These are phyloP conservation scores for Globisporangium canariense DNA, from an alignment of 352 stramenopile species.

Conservation along the genomic window DNA sequence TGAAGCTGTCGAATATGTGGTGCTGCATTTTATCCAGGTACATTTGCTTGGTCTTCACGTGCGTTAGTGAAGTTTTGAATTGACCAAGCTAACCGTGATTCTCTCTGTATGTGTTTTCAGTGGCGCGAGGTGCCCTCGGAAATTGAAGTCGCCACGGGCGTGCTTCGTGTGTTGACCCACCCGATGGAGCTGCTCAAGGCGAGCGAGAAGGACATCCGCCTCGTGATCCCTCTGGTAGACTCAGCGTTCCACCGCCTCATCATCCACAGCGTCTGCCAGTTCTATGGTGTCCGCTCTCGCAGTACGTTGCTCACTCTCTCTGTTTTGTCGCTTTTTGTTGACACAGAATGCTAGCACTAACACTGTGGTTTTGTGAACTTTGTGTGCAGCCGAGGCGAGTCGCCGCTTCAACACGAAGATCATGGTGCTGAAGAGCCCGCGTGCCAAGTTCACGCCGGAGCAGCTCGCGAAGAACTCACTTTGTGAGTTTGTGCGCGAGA, in stretches of 20 bases:
- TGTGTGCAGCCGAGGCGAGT: constrained; percentile 55
- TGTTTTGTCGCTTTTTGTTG: neutral
- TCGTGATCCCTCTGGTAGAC: constrained; percentile 74
- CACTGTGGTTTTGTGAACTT: neutral
- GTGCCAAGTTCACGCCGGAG: constrained; percentile 42
- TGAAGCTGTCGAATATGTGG: constrained; percentile 71
- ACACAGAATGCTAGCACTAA: neutral
- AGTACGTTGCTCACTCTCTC: constrained; percentile 44
- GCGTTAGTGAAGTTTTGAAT: neutral
- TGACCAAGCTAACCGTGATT: too few species aligned
- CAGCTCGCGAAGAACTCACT: constrained; percentile 60
- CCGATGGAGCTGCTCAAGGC: constrained; percentile 57
- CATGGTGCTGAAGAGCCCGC: constrained; percentile 71
- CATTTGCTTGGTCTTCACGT: neutral
- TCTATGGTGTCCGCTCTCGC: constrained; percentile 79
- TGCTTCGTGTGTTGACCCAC: constrained; percentile 59
- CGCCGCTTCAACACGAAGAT: constrained; percentile 74
- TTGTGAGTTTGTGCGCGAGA: constrained; percentile 77
- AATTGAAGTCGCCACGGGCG: constrained; percentile 53
- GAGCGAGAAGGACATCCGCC: constrained; percentile 59
- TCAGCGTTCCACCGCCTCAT: constrained; percentile 87
- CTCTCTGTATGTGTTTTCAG: constrained; percentile 22
- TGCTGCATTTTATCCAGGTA: constrained; percentile 84
- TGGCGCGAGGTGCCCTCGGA: constrained; percentile 74
- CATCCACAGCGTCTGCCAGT: constrained; percentile 87